Evolutionary conservation across 2,329 filamentous ascomycete genomes (phyloP).

Genomic region (Colletotrichum paranaense): DNA sequence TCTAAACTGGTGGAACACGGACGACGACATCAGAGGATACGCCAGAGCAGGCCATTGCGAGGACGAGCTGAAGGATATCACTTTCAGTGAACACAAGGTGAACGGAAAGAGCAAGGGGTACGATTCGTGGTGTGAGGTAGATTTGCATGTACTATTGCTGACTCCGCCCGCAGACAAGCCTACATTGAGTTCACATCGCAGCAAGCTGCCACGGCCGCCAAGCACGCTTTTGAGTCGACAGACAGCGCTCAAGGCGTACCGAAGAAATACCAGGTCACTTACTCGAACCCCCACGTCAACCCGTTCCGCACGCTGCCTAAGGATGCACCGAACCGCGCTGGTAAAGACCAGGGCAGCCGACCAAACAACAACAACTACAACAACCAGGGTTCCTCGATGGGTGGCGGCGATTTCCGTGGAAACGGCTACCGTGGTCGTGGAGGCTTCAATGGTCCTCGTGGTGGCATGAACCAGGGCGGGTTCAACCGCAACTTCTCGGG

Average conservation of each 20-base stretch:
- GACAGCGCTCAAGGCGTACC: conserved; percentile 65
- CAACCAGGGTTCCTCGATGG: conserved; percentile 56
- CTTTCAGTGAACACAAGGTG: conserved; percentile 98
- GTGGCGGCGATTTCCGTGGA: conserved; percentile 56
- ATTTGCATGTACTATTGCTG: neutral
- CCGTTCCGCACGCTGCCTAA: conserved; percentile 93
- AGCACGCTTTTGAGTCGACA: conserved; percentile 80
- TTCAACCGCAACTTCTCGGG: conserved; percentile 50
- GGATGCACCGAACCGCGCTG: conserved; percentile 79
- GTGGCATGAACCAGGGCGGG: conserved; percentile 60
- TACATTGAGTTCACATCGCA: conserved; percentile 87
- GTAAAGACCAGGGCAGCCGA: conserved; percentile 70
- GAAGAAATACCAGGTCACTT: conserved; percentile 80
- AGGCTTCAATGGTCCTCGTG: conserved; percentile 57
- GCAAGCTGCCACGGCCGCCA: conserved; percentile 87
- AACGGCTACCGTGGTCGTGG: conserved; percentile 64
- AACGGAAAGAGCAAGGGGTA: conserved; percentile 99
- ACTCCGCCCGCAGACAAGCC: conserved; percentile 66
- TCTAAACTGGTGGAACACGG: conserved; percentile 95
- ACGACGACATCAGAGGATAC: conserved; percentile 94
- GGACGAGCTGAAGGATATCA: conserved; percentile 88
- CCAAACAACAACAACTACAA: conserved; percentile 54
- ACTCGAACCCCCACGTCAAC: conserved; percentile 81
- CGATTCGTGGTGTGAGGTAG: conserved; percentile 42
- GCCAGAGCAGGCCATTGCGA: conserved; percentile 83